Evolutionary conservation across 139 green algal species (phyloP), one percentile per base, ranked within the genome.

Genomic region (Zygnema cylindricum): DNA sequence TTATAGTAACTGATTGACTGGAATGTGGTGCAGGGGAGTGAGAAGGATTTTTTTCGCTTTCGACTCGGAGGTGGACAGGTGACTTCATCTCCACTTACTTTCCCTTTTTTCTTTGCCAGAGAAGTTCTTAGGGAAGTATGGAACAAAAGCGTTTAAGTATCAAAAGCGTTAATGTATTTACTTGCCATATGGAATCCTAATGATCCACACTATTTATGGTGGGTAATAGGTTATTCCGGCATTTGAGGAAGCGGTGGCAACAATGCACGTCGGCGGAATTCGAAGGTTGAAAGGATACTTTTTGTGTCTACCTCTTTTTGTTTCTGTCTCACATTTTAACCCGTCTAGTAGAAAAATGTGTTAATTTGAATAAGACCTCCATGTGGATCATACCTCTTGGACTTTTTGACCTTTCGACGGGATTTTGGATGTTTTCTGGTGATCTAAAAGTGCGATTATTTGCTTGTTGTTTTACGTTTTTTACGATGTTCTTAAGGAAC

Each of bases 181-280:
- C n/a, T n/a, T n/a, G n/a, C n/a, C n/a, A n/a, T n/a, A n/a, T n/a
- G n/a, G n/a, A n/a, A n/a, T n/a, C n/a, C n/a, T n/a, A n/a, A n/a
- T n/a, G n/a, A n/a, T n/a, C n/a, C n/a, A n/a, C n/a, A n/a, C n/a
- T n/a, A n/a, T n/a, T n/a, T n/a, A n/a, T n/a, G n/a, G n/a, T n/a
- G n/a, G n/a, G n/a, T n/a, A 21, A 21, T 39, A 90, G 79, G 88
- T 94, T 23, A 94, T 94, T 40, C 49, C 71, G 1, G 92, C 92
- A 11, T 94, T 94, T 83, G 81, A 94, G 41, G 92, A 94, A 76
- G 96, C 94, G 0, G 93, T 98, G 30, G 69, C 81, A 0, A 91
- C 88, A 32, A 98, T 98, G 92, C 71, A 88, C n/a, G 87, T 93
- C 30, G 92, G 92, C 0, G 77, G 55, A 25, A 89, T 94, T 35